Evolutionary conservation across 805 yeast species (phyloP), one percentile per base, ranked within the genome.

Genomic region (Zygotorulaspora danielsina): DNA sequence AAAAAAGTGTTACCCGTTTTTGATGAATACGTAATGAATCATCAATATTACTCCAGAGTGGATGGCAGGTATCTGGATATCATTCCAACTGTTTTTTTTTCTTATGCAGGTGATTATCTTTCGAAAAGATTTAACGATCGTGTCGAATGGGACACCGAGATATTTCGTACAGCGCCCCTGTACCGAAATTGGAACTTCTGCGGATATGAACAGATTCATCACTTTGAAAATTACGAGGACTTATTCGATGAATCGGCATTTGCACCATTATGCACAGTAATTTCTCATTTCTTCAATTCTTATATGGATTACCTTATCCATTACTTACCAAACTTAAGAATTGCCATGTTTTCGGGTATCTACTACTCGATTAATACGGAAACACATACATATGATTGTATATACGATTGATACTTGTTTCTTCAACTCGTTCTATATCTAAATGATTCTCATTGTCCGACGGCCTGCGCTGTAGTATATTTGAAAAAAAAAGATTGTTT

Each of bases 21-120:
- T 35, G 94, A 84, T 49, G 67, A 72, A 11, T 82, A 71, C 48
- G 57, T 83, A 34, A 72, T 79, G 72, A 70, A 73, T 34, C 94
- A 84, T 53, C 76, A 75, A 35, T 78, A 76, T 54, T 79, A 70
- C 50, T 75, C 75, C 43, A 57, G 57, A 4, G 55, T 63, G 2
- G 65, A 65, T 6, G 72, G 71, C 0, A 65, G 64, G 7, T 76
- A 69, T 56, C 76, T 72, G 41, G 93, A 84, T 49, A 64, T 83
- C 53, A 74, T 78, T 19, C 73, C 83, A 0, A 73, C 78, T 4
- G 70, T 75, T 7, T 59, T 81, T 38, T 70, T 81, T 49, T 78
- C 75, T 19, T 65, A 73, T 13, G 69, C 76, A 18, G 74, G 77
- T 5, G 70, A 69, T 30, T 63, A 64, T 4, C 45, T 79, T 32